These are phyloP conservation scores for Cadophora malorum DNA, from an alignment of 2,329 filamentous ascomycete genomes.

Conservation along the genomic window DNA sequence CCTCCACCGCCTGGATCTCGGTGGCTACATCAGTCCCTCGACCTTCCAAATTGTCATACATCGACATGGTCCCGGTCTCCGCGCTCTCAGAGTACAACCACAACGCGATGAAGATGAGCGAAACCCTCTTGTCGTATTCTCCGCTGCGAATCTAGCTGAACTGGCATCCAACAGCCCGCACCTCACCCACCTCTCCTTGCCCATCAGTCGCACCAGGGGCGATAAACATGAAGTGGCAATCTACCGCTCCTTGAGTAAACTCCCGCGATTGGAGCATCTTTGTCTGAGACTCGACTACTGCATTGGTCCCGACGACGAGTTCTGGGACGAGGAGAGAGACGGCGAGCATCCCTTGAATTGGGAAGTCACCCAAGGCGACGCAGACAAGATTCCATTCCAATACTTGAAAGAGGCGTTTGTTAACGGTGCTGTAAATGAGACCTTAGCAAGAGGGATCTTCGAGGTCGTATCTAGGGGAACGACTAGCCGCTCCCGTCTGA, in stretches of 20 bases:
- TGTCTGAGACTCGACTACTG: not conserved
- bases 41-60: not conserved
- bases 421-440: not conserved
- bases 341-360: not conserved
- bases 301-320: constrained; percentile 2
- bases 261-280: not conserved
- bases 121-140: not conserved
- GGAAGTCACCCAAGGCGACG: not conserved
- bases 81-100: not conserved
- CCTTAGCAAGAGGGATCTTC: not conserved
- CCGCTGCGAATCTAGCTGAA: not conserved
- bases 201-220: not conserved
- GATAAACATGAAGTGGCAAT: not conserved
- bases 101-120: not conserved
- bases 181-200: not conserved
- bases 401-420: not conserved
- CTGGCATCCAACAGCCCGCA: not conserved
- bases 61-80: not conserved
- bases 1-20: not conserved
- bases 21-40: not conserved
- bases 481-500: not conserved
- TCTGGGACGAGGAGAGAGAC: not conserved
- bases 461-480: not conserved
- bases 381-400: not conserved
- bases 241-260: not conserved